These are phyloP conservation scores for Ceratocystis smalleyi DNA, from an alignment of 2,329 filamentous ascomycete genomes.

Conservation along the genomic window DNA sequence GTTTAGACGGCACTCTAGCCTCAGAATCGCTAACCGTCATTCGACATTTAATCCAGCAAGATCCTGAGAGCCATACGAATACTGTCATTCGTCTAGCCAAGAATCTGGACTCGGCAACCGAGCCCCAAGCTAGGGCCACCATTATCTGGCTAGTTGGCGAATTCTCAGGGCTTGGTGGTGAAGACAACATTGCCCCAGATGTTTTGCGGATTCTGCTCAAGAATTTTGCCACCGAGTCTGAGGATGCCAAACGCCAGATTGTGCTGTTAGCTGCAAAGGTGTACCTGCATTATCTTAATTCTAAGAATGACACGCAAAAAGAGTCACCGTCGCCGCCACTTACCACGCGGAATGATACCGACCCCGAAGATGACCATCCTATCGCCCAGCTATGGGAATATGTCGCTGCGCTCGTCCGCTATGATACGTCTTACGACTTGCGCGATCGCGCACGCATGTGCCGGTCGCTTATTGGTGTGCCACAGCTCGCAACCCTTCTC, in stretches of 20 bases:
- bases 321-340: constrained; percentile 23
- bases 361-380: constrained; percentile 41
- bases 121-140: constrained; percentile 75
- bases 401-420: constrained; percentile 67
- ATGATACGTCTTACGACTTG: constrained; percentile 88
- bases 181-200: constrained; percentile 84
- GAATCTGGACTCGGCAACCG: constrained; percentile 76
- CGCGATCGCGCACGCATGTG: constrained; percentile 83
- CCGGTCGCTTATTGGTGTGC: constrained; percentile 63
- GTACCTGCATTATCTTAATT: constrained; percentile 74
- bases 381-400: constrained; percentile 73
- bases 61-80: constrained; percentile 61
- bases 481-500: constrained; percentile 78
- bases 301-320: constrained; percentile 32
- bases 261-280: constrained; percentile 90
- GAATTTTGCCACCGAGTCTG: constrained; percentile 68
- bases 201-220: constrained; percentile 78
- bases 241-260: constrained; percentile 80
- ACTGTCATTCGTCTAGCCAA: constrained; percentile 83
- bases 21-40: constrained; percentile 92
- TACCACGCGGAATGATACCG: constrained; percentile 24
- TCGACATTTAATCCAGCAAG: constrained; percentile 84
- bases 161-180: constrained; percentile 63
- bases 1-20: constrained; percentile 70
- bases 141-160: constrained; percentile 97